Evolutionary conservation across 179 eudicot species (phyloP), one percentile per base, ranked within the genome.

Genomic region (Beta lomatogona): DNA sequence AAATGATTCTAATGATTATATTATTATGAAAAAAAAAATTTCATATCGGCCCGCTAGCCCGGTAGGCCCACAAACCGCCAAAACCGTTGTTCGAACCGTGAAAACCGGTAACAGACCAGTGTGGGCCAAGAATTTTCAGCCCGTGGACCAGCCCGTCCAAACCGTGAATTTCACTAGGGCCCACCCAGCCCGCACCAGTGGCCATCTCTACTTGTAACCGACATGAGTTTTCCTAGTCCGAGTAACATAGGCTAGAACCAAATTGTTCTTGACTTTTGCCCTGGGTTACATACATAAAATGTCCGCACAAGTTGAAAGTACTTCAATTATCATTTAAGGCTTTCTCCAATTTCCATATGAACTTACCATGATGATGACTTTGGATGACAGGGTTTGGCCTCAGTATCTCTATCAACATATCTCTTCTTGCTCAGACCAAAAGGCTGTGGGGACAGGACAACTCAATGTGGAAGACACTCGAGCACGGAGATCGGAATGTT

Each of bases 391-490:
- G 98, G 95, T 46, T 73, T 91, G 76, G 87, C 87, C 22, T 82
- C 86, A 31, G 82, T 94, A 21, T 90, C 98, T 4, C 14, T 93
- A 70, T 85, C 95, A 50, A 77, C 97, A 13, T 87, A 93, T 64
- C 84, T 83, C 28, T 92, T 92, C 85, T 75, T 94, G 87, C 88
- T 91, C 44, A 86, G 81, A 59, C 97, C 97, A 8, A 82, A 85
- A 75, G 95, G 93, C 0, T 94, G 98, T 83, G 98, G 98, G 50
- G 89, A 80, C 75, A 84, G 84, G 22, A 71, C 65, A 5, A 77
- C 70, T 75, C 64, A 72, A 15, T 94, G 98, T 69, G 87, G 79
- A n/a, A 45, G 84, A 41, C 97, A 87, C 71, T 84, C 95, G 12
- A 82, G 70, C 66, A 85, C 77, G 85, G 89, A 87, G 83, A 57